phyloP scores from a whole-genome alignment of 495 filamentous ascomycete genomes.

The Talaromyces thailandensis region DNA sequence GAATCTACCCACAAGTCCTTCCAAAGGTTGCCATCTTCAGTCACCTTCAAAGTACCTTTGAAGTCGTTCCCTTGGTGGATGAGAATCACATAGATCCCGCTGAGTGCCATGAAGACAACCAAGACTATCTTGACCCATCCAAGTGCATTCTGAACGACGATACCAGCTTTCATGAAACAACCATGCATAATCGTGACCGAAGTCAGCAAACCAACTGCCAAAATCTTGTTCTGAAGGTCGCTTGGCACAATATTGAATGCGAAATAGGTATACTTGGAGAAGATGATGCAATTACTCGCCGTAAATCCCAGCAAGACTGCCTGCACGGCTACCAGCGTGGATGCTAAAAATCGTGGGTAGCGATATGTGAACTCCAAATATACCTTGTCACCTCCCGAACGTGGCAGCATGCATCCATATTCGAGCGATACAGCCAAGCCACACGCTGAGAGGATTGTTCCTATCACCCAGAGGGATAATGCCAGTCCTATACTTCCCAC shows the following conservation, averaged over 20 bases:
- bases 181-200: slow-evolving; percentile 30
- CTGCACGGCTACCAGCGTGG: slow-evolving; percentile 57
- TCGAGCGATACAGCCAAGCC: slow-evolving; percentile 56
- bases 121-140: slow-evolving; percentile 40
- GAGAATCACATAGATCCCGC: slow-evolving; percentile 33
- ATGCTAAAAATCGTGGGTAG: slow-evolving; percentile 58
- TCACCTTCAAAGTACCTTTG: not conserved
- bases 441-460: slow-evolving; percentile 49
- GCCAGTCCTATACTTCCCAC: slow-evolving; percentile 60
- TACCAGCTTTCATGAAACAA: slow-evolving; percentile 26
- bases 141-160: slow-evolving; percentile 36
- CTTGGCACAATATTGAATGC: slow-evolving; percentile 22
- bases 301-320: slow-evolving; percentile 64
- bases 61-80: slow-evolving; percentile 8
- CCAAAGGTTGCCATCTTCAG: slow-evolving; percentile 13
- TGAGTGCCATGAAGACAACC: slow-evolving; percentile 33
- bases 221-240: slow-evolving; percentile 24
- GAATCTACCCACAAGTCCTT: slow-evolving; percentile 31
- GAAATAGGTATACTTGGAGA: slow-evolving; percentile 36
- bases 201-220: slow-evolving; percentile 29
- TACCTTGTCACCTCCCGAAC: slow-evolving; percentile 63
- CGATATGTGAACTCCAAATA: slow-evolving; percentile 73
- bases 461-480: slow-evolving; percentile 54
- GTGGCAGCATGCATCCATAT: slow-evolving; percentile 63
- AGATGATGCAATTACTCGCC: slow-evolving; percentile 35